Base-by-base conservation (phyloP, 2,329 filamentous ascomycete species). In the Clarireedia monteithiana region DNA sequence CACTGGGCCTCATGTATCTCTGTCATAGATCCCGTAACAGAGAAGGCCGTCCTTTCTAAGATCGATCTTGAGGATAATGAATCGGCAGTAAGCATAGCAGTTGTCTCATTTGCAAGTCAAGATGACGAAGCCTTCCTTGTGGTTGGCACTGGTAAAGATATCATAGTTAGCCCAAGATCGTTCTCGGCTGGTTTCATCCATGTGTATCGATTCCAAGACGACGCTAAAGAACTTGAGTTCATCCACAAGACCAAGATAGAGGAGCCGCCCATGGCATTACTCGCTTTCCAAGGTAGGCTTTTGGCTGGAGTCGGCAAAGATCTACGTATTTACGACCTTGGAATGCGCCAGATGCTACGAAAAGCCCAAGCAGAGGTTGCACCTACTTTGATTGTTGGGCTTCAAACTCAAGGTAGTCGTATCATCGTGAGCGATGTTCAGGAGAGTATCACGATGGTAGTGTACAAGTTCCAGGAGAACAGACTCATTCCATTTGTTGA, bases 1-100 rank as follows among this genome's bases (percentile, higher is more conserved):
- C 88, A 92, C 62, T 99, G 94, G 94, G 90, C 94, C 42, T 97
- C 92, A 9, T 97, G 91, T 71, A 91, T 99, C 62, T 91, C 89
- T 66, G 82, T 96, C 20, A 80, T 99, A 17, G 94, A 99, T 66
- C 91, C 94, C 0, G 69, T 92, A 2, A 81, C 76, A 15, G 81
- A 87, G 49, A 91, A 94, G 65, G 72, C 75, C 3, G 85, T 95
- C 1, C 71, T 94, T 4, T 85, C 88, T 61, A 91, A 84, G 0
- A 76, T 97, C 44, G 86, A 97, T 58, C 73, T 99, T 0, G 85
- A 87, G 50, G 85, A 94, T 42, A 97, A 99, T 63, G 91, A 97
- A 71, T 89, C 91, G 17, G 91, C 92, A 24, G 85, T 96, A 56
- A 96, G 90, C 68, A 82, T 91, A 60, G 86, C 88, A 4, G 82